A percentile compares a stretch with the other conserved stretches of the same genome.
phyloP scores from a whole-genome alignment of 108 stramenopile genomes.

The Tribonema minus region DNA sequence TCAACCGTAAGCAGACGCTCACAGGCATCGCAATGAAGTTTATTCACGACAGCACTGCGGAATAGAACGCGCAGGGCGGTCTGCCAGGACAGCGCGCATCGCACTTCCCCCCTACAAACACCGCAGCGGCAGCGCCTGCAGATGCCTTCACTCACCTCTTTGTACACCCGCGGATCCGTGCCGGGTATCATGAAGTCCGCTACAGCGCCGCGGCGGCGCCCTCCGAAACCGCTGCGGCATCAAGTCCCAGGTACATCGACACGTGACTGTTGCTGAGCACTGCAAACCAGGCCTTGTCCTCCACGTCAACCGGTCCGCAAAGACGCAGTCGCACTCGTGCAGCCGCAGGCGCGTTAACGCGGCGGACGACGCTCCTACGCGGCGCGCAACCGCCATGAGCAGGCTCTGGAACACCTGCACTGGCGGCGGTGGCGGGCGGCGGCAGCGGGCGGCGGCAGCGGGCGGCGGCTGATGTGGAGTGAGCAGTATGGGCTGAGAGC shows the following conservation, averaged over 20 bases:
- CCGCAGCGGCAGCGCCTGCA: too few species aligned
- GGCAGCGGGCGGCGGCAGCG: too few species aligned
- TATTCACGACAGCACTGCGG: too few species aligned
- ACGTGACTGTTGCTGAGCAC: slow-evolving; percentile 23
- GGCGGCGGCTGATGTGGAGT: too few species aligned
- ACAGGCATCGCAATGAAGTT: too few species aligned
- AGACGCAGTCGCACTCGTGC: slow-evolving; percentile 56
- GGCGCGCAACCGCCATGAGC: slow-evolving; percentile 44
- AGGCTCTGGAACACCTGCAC: slow-evolving; percentile 59
- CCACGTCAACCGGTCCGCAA: slow-evolving; percentile 58
- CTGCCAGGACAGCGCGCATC: too few species aligned
- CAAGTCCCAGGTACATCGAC: slow-evolving; percentile 20
- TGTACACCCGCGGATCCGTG: slow-evolving; percentile 55
- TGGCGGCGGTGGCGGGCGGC: too few species aligned
- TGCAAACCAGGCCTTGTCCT: slow-evolving; percentile 57
- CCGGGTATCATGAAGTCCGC: slow-evolving; percentile 55
- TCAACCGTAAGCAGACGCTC: too few species aligned
- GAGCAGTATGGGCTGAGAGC: too few species aligned
- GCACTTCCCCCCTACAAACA: too few species aligned
- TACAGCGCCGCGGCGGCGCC: slow-evolving; percentile 28
- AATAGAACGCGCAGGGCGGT: too few species aligned
- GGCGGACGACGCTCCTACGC: slow-evolving; percentile 6
- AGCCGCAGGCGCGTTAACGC: slow-evolving; percentile 50
- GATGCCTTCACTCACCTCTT: slow-evolving; percentile 46
- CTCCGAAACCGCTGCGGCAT: slow-evolving; percentile 14